Evolutionary conservation across 768 basidiomycete species (phyloP).

Genomic region (Cubamyces lactineus): DNA sequence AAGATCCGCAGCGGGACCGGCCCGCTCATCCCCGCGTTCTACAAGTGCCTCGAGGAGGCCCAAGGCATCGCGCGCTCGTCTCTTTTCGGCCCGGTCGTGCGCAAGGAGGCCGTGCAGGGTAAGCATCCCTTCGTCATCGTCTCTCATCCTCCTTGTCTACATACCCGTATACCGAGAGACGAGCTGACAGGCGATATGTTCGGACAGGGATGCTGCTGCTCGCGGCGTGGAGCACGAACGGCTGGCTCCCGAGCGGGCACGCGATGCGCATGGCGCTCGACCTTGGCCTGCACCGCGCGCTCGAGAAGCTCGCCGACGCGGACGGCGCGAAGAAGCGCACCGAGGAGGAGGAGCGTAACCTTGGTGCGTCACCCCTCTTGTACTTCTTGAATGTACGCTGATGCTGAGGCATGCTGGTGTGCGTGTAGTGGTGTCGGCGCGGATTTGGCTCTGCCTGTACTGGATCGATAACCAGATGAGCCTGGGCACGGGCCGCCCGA

Average conservation of each 20-base stretch:
- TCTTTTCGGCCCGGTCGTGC: constrained; percentile 89
- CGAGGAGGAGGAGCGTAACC: constrained; percentile 80
- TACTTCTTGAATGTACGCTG: neutral
- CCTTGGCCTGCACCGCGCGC: constrained; percentile 87
- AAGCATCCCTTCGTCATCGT: constrained; percentile 29
- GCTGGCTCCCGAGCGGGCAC: constrained; percentile 94
- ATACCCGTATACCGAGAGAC: neutral
- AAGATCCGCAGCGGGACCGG: constrained; percentile 92
- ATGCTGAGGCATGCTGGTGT: constrained; percentile 9
- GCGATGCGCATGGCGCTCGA: constrained; percentile 97
- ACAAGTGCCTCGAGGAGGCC: constrained; percentile 91
- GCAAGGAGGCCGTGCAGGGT: constrained; percentile 96
- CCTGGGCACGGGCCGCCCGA: constrained; percentile 87
- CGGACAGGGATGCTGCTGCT: constrained; percentile 82
- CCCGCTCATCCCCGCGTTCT: constrained; percentile 82
- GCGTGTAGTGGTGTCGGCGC: constrained; percentile 77
- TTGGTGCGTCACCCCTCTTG: constrained; percentile 14
- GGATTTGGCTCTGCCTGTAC: constrained; percentile 94
- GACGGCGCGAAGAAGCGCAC: constrained; percentile 59
- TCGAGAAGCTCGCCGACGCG: constrained; percentile 84
- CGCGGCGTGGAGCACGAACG: constrained; percentile 92
- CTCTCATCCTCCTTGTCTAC: neutral
- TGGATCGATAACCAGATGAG: constrained; percentile 99
- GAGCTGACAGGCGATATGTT: neutral
- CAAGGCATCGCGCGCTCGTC: constrained; percentile 94